phyloP scores from a whole-genome alignment of 1,139 yeast species.

The Pichia norvegensis region DNA sequence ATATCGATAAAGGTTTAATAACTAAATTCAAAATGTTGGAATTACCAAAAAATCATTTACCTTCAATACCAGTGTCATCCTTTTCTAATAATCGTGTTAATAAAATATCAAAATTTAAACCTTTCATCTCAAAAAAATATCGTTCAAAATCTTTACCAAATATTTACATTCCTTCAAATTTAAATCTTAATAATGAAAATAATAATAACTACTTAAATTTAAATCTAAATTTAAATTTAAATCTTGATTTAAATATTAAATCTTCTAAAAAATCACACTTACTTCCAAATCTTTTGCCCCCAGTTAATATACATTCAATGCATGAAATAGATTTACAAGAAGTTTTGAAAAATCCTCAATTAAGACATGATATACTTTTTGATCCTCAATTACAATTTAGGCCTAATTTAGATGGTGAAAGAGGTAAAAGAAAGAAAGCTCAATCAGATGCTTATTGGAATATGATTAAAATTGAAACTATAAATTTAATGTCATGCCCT shows the following conservation, averaged over 20 bases:
- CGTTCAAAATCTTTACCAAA: constrained; percentile 35
- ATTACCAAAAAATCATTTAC: not conserved
- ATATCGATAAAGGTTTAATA: not conserved
- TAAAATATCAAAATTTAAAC: not conserved
- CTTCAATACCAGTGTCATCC: not conserved
- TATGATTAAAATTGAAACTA: constrained; percentile 54
- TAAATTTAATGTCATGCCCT: constrained; percentile 6
- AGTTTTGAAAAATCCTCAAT: constrained; percentile 83
- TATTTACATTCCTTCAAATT: constrained; percentile 29
- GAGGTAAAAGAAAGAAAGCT: constrained; percentile 71
- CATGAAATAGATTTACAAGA: constrained; percentile 85
- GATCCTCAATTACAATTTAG: constrained; percentile 91
- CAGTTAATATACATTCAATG: constrained; percentile 75
- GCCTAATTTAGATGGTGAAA: constrained; percentile 85
- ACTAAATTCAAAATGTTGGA: not conserved
- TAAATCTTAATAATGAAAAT: constrained; percentile 7
- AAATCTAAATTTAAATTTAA: constrained; percentile 3
- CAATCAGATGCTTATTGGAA: constrained; percentile 80
- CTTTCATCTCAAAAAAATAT: constrained; percentile 18
- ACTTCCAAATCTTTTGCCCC: constrained; percentile 45
- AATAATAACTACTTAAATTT: constrained; percentile 1
- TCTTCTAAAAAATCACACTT: constrained; percentile 7
- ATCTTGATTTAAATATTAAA: constrained; percentile 2
- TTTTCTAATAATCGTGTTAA: constrained; percentile 12
- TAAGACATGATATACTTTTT: constrained; percentile 85